Conservation (phyloP, 1,284 basidiomycete genomes). For the Ganoderma leucocontextum region DNA sequence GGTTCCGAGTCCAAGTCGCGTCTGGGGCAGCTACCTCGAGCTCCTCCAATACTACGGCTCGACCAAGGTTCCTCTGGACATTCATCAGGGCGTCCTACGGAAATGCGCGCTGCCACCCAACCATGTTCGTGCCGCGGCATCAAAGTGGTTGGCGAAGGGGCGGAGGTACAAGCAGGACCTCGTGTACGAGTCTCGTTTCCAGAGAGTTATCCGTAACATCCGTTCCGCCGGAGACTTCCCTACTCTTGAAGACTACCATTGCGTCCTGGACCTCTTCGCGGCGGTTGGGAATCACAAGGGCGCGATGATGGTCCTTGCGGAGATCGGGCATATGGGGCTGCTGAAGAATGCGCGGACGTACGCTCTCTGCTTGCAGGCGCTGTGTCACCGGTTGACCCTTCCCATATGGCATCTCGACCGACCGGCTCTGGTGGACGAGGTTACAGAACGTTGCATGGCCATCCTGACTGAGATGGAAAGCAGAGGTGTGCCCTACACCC, state of each 20-base stretch:
- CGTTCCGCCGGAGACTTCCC: conserved; percentile 59
- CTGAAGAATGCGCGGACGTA: conserved; percentile 62
- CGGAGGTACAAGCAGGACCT: conserved; percentile 48
- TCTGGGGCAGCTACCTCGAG: conserved; percentile 70
- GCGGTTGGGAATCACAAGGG: conserved; percentile 72
- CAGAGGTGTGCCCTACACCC: conserved; percentile 55
- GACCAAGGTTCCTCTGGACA: conserved; percentile 61
- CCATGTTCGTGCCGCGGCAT: conserved; percentile 53
- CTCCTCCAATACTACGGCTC: conserved; percentile 56
- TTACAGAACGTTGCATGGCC: conserved; percentile 55
- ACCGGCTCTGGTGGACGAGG: conserved; percentile 47
- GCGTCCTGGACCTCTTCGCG: conserved; percentile 75
- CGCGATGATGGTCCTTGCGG: conserved; percentile 64
- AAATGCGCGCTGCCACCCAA: conserved; percentile 60
- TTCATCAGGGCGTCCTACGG: conserved; percentile 74
- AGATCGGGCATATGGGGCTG: conserved; percentile 56
- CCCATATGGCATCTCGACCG: conserved; percentile 53
- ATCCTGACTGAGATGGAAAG: conserved; percentile 65
- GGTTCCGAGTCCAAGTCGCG: conserved; percentile 50
- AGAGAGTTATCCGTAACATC: conserved; percentile 73
- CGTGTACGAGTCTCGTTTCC: conserved; percentile 67
- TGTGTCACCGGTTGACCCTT: conserved; percentile 69
- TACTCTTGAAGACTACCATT: conserved; percentile 72
- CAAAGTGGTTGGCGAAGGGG: conserved; percentile 48
- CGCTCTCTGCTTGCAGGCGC: conserved; percentile 68